Conservation (phyloP, 495 filamentous ascomycete genomes). For the Xylaria curta region DNA sequence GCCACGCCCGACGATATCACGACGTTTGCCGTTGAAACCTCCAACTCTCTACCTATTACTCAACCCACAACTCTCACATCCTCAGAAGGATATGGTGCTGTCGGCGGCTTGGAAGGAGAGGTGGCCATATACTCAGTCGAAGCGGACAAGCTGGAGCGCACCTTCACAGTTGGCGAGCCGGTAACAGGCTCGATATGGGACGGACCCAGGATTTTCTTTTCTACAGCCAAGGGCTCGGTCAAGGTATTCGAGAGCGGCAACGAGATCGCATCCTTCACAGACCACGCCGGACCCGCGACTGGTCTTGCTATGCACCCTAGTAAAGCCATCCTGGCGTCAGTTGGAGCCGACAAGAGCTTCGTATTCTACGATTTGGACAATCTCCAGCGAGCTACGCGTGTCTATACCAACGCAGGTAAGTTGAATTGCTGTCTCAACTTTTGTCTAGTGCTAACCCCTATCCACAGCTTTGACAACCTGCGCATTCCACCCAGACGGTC, state of each 20-base stretch:
- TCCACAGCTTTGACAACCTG: constrained; percentile 73
- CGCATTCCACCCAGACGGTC: constrained; percentile 93
- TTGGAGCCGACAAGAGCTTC: constrained; percentile 92
- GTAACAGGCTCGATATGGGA: constrained; percentile 84
- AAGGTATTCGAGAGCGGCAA: constrained; percentile 76
- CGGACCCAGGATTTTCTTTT: constrained; percentile 70
- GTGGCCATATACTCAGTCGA: constrained; percentile 81
- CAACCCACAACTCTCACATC: constrained; percentile 68
- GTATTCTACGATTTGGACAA: constrained; percentile 83
- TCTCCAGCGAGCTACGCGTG: constrained; percentile 70
- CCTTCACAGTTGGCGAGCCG: constrained; percentile 68
- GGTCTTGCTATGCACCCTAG: constrained; percentile 83
- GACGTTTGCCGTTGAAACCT: constrained; percentile 66
- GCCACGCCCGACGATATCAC: constrained; percentile 75
- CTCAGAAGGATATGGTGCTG: constrained; percentile 74
- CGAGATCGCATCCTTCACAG: constrained; percentile 67
- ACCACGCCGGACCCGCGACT: constrained; percentile 82
- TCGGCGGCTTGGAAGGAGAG: constrained; percentile 79
- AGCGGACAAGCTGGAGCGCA: constrained; percentile 70
- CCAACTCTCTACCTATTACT: constrained; percentile 69
- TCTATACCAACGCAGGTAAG: constrained; percentile 84
- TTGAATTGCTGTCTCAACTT: constrained; percentile 13
- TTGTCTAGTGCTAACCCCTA: constrained; percentile 43
- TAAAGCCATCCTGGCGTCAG: constrained; percentile 82
- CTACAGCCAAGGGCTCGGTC: constrained; percentile 76